Evolutionary conservation across 805 yeast species (phyloP), one percentile per base, ranked within the genome.

Genomic region (Jamesozyma spencerorum): DNA sequence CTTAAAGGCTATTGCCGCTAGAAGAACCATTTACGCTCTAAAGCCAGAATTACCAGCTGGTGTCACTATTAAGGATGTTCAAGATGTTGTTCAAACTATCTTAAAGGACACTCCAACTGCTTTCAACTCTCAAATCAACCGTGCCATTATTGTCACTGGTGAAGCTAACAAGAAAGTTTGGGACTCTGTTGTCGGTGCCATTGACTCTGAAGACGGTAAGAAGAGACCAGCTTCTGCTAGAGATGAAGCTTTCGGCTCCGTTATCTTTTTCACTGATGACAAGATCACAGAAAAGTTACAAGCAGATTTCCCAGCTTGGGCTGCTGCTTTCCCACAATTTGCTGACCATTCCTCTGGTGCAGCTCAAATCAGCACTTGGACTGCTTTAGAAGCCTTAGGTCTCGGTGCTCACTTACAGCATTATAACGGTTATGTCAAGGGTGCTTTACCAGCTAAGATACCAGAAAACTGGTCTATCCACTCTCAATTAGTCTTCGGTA

Each of bases 371-470:
- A 53, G 57, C 47, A 54, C 69, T 17, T 73, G 78, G 78, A 56
- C 72, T 31, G 72, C 72, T 17, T 57, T 73, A 20, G 61, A 64
- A 37, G 63, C 57, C 27, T 51, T 66, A 37, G 72, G 71, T 35
- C 53, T 72, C 31, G 77, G 77, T 47, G 74, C 64, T 44, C 73
- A 70, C 50, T 61, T 73, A 48, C 78, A 73, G 57, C 78, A 73
- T 58, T 73, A 68, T 67, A 70, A 69, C 57, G 70, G 66, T 38
- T 60, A 60, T 38, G 67, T 72, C 39, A 62, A 62, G 45, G 65
- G 55, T 34, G 68, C 67, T 39, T 47, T 66, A 48, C 61, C 64
- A 45, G 55, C 52, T 26, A 58, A 65, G 41, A 58, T 68, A 18
- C 74, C 75, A 39, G 57, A 53, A 37, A 51, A 56, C 36, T 71